Conservation (phyloP, 2,329 filamentous ascomycete genomes). For the Sphaerulina populicola region DNA sequence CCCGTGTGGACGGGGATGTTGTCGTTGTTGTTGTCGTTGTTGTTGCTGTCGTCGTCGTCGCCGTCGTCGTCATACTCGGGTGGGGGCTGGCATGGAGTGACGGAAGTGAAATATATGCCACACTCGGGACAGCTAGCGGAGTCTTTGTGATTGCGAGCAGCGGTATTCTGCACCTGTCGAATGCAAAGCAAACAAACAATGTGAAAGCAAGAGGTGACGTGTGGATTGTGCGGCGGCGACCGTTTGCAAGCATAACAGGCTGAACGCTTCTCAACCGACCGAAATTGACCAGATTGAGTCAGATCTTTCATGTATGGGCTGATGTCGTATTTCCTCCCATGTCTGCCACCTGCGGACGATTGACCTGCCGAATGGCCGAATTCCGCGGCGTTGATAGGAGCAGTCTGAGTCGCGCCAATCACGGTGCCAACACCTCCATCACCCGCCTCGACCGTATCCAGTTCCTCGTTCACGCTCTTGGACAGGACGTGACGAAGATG, state of each 20-base stretch:
- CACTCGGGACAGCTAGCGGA: conserved; percentile 32
- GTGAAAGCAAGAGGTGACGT: conserved; percentile 48
- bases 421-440: conserved; percentile 17
- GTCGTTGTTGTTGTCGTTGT: too few species aligned
- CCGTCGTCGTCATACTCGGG: background rate
- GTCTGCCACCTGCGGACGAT: conserved; percentile 25
- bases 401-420: conserved; percentile 16
- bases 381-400: conserved; percentile 16
- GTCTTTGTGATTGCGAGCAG: conserved; percentile 23
- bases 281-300: conserved; percentile 30
- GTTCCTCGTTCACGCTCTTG: conserved; percentile 6
- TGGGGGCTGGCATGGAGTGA: conserved; percentile 1
- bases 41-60: background rate
- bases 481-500: conserved; percentile 21
- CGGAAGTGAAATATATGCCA: conserved; percentile 23
- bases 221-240: conserved; percentile 33
- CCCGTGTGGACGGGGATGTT: too few species aligned
- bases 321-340: conserved; percentile 38
- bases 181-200: conserved; percentile 49
- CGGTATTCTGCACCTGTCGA: conserved; percentile 25
- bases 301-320: conserved; percentile 35
- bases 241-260: conserved; percentile 40
- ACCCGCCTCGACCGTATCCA: conserved; percentile 12
- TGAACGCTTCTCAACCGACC: conserved; percentile 31
- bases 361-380: conserved; percentile 7